These are phyloP conservation scores for Physcomitrellopsis africana DNA, from an alignment of 225 moss, liverwort and hornwort species.

Conservation along the genomic window DNA sequence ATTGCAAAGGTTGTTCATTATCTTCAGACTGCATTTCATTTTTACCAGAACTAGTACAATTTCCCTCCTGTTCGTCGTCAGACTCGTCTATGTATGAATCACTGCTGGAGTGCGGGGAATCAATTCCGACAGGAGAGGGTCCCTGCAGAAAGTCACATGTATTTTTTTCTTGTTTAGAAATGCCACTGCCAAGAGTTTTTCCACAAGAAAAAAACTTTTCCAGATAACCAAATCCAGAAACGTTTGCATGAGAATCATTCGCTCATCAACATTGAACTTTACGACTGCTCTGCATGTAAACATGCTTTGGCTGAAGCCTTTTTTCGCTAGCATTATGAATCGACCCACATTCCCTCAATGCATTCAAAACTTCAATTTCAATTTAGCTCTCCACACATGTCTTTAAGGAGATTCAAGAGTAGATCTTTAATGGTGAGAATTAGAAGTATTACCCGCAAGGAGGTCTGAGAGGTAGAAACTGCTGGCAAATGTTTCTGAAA, in stretches of 20 bases:
- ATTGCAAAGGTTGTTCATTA: slow-evolving; percentile 31
- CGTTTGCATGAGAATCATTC: too few species aligned
- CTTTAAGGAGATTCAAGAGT: background rate
- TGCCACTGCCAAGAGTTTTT: background rate
- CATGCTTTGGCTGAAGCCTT: too few species aligned
- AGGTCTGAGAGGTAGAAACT: slow-evolving; percentile 40
- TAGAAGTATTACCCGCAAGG: slow-evolving; percentile 28
- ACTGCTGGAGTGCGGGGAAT: slow-evolving; percentile 44
- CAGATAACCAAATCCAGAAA: too few species aligned
- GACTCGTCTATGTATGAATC: slow-evolving; percentile 50
- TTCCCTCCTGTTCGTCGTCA: slow-evolving; percentile 50
- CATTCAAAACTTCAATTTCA: too few species aligned
- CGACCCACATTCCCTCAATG: too few species aligned
- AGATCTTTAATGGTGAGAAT: background rate
- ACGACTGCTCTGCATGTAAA: too few species aligned
- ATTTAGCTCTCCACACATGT: too few species aligned
- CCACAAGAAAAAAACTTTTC: background rate
- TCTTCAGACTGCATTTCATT: slow-evolving; percentile 20
- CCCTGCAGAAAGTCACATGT: slow-evolving; percentile 32
- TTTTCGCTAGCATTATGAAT: too few species aligned
- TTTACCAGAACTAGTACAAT: slow-evolving; percentile 33
- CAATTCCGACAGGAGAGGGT: slow-evolving; percentile 26
- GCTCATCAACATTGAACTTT: too few species aligned
- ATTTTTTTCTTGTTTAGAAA: slow-evolving; percentile 4
- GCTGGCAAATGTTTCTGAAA: slow-evolving; percentile 33